phyloP scores from a whole-genome alignment of 805 yeast genomes.

The Kluyveromyces dobzhanskii region DNA sequence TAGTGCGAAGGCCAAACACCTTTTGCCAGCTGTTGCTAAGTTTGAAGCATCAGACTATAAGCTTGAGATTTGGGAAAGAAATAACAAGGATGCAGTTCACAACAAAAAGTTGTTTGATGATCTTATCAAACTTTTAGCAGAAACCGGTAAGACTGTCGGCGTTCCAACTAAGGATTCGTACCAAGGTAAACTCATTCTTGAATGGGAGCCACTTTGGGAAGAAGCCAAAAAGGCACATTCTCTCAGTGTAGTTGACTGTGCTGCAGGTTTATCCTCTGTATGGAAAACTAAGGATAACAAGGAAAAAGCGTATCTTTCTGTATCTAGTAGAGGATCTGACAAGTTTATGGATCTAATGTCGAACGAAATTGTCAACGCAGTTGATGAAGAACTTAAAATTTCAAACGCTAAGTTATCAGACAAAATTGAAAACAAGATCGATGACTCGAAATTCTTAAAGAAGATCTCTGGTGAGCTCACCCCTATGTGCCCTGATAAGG shows the following conservation, averaged over 20 bases:
- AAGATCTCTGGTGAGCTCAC: conserved; percentile 41
- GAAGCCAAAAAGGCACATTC: conserved; percentile 33
- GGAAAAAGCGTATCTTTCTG: conserved; percentile 55
- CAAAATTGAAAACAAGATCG: conserved; percentile 72
- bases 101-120: conserved; percentile 59
- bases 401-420: conserved; percentile 68
- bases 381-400: conserved; percentile 78
- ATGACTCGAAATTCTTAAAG: conserved; percentile 61
- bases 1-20: conserved; percentile 75
- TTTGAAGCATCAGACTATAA: conserved; percentile 42
- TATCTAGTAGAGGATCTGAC: conserved; percentile 70
- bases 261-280: conserved; percentile 43
- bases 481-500: conserved; percentile 32
- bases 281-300: conserved; percentile 73
- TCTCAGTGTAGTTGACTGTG: conserved; percentile 40
- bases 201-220: conserved; percentile 51
- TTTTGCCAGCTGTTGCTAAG: conserved; percentile 29
- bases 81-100: conserved; percentile 68
- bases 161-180: conserved; percentile 66
- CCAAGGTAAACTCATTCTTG: conserved; percentile 76
- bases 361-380: conserved; percentile 77
- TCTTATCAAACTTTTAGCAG: conserved; percentile 38
- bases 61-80: conserved; percentile 56
- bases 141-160: conserved; percentile 49
- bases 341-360: conserved; percentile 76